These are phyloP conservation scores for Cercospora berteroae DNA, from an alignment of 2,329 filamentous ascomycete species.

Conservation along the genomic window DNA sequence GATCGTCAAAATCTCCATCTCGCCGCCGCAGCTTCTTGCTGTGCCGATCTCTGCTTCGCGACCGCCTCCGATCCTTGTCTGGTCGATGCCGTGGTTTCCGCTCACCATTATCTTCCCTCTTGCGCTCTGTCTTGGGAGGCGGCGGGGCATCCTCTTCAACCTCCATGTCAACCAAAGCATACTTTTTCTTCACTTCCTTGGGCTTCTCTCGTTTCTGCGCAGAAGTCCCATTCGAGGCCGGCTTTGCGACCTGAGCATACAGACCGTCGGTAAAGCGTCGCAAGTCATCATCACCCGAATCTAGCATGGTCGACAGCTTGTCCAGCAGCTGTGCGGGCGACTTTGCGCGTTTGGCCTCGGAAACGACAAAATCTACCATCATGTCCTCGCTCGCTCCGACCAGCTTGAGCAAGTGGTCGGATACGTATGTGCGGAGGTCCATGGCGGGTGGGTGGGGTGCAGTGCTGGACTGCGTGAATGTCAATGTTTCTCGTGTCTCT, in stretches of 20 bases:
- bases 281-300: slow-evolving; percentile 48
- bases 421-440: slow-evolving; percentile 42
- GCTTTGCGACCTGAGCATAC: slow-evolving; percentile 38
- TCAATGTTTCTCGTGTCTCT: not conserved
- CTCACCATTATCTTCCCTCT: slow-evolving; percentile 28
- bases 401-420: slow-evolving; percentile 53
- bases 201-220: slow-evolving; percentile 26
- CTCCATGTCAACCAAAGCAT: slow-evolving; percentile 56
- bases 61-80: slow-evolving; percentile 39
- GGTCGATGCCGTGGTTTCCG: slow-evolving; percentile 41
- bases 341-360: slow-evolving; percentile 53
- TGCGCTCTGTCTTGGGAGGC: slow-evolving; percentile 24
- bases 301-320: slow-evolving; percentile 54
- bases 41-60: slow-evolving; percentile 40
- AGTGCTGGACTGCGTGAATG: not conserved
- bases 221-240: slow-evolving; percentile 28
- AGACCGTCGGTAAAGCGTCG: slow-evolving; percentile 50
- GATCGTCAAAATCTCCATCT: slow-evolving; percentile 65
- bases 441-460: slow-evolving; percentile 17
- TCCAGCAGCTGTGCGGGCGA: slow-evolving; percentile 49
- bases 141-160: slow-evolving; percentile 43
- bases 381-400: slow-evolving; percentile 57
- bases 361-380: slow-evolving; percentile 57
- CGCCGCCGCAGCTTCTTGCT: slow-evolving; percentile 54
- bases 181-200: slow-evolving; percentile 48